These are phyloP conservation scores for Skeletonema menzelii DNA, from an alignment of 108 stramenopile genomes.

Conservation along the genomic window DNA sequence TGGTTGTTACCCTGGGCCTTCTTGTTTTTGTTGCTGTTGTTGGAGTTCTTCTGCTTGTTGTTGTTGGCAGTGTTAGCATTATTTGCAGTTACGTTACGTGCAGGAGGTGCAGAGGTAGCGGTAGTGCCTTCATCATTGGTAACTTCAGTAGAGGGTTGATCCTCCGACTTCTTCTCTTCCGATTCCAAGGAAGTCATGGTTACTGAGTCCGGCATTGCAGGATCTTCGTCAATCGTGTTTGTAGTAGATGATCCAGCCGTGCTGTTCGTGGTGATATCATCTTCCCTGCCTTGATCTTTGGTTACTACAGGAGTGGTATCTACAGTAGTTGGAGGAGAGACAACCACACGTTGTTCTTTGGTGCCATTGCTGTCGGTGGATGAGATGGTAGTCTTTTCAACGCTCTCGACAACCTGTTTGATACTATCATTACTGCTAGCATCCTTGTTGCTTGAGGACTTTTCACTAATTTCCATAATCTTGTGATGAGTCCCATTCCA, in stretches of 20 bases:
- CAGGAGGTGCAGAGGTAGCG: neutral
- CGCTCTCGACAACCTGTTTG: conserved; percentile 3
- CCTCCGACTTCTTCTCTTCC: conserved; percentile 5
- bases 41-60: neutral
- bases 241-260: conserved; percentile 39
- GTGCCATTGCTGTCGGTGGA: neutral
- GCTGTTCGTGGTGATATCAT: conserved; percentile 33
- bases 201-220: neutral
- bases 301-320: neutral
- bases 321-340: neutral
- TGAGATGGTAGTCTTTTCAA: neutral
- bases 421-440: neutral
- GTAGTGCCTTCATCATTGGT: neutral
- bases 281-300: conserved; percentile 10
- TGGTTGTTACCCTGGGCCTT: conserved; percentile 1
- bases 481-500: conserved; percentile 42
- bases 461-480: conserved; percentile 24
- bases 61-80: neutral
- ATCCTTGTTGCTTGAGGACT: conserved; percentile 2
- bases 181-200: neutral
- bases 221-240: conserved; percentile 23
- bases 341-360: neutral
- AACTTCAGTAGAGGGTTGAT: conserved; percentile 2
- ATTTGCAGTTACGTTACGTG: neutral
- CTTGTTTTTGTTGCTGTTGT: neutral